Evolutionary conservation across 208 protist species (phyloP), one percentile per base, ranked within the genome.

Genomic region (Balamuthia mandrillaris): DNA sequence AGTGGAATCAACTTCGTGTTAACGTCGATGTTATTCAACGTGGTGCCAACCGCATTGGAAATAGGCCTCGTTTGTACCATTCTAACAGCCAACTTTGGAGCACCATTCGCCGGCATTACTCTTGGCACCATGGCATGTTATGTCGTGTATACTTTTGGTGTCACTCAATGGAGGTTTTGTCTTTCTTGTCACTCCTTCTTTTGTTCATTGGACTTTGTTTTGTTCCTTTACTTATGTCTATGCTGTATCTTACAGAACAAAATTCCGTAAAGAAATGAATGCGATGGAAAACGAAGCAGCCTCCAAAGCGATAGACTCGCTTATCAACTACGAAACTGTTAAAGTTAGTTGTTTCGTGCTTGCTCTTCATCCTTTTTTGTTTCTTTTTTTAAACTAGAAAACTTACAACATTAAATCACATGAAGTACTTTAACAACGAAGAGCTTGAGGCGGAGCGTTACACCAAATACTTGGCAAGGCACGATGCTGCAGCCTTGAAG

Each of bases 301-400:
- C 0, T 70, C 87, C 12, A 86, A 88, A 61, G 85, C 87, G 42
- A 79, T 94, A 51, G 93, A 95, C 58, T 94, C 93, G 21, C 88
- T 95, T n/a, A 60, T 95, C 21, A 95, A 95, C 84, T 95, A 88
- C 54, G 93, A 95, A 79, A 94, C 93, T 6, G 93, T 95, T 27
- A 94, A 93, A 79, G 44, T 81, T 7, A 24, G n/a, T n/a, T n/a
- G n/a, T n/a, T n/a, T n/a, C n/a, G n/a, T n/a, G n/a, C n/a, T n/a
- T 3, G 56, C n/a, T 3, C 52, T 27, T 7, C n/a, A 5, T 33
- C n/a, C 14, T 4, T n/a, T n/a, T 60, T 16, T 60, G n/a, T n/a
- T 60, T 18, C 31, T 60, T 3, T 27, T 3, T 60, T 60, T 60
- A 33, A 60, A n/a, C 31, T 60, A n/a, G 3, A 33, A n/a, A 33